Evolutionary conservation across 1,284 basidiomycete genomes (phyloP).

Genomic region (Moesziomyces aphidis): DNA sequence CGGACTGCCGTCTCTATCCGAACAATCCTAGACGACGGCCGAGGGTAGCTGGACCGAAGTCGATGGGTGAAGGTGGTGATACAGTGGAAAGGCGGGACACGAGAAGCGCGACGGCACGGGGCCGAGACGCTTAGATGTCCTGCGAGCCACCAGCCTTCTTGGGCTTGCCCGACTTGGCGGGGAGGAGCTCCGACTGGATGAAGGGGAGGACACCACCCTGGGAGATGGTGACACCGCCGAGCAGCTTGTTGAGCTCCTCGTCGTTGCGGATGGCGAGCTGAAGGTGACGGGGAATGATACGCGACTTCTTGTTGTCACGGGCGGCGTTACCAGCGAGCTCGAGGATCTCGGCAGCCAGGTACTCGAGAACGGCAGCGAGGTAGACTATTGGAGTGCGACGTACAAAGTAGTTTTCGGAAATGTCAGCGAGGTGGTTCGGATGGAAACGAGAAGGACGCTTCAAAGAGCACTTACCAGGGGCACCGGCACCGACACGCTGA

Average conservation of each 20-base stretch:
- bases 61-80: conserved; percentile 19
- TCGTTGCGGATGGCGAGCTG: conserved; percentile 96
- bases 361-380: conserved; percentile 89
- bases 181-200: conserved; percentile 84
- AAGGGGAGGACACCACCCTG: conserved; percentile 94
- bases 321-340: conserved; percentile 96
- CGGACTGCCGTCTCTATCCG: conserved; percentile 19
- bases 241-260: conserved; percentile 79
- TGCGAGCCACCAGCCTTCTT: conserved; percentile 67
- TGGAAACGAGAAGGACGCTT: neutral
- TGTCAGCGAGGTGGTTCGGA: conserved; percentile 7
- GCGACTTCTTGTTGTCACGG: conserved; percentile 93
- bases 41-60: neutral
- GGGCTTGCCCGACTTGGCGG: conserved; percentile 75
- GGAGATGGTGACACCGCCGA: conserved; percentile 73
- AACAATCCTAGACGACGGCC: conserved; percentile 13
- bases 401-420: conserved; percentile 7
- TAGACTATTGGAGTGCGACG: conserved; percentile 75
- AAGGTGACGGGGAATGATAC: conserved; percentile 93
- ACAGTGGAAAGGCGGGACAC: conserved; percentile 33
- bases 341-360: conserved; percentile 90
- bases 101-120: conserved; percentile 5
- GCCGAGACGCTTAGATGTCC: conserved; percentile 54
- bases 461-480: conserved; percentile 74
- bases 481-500: conserved; percentile 79